Base-by-base conservation (phyloP, 2,329 filamentous ascomycete species). In the Clonostachys rhizophaga region DNA sequence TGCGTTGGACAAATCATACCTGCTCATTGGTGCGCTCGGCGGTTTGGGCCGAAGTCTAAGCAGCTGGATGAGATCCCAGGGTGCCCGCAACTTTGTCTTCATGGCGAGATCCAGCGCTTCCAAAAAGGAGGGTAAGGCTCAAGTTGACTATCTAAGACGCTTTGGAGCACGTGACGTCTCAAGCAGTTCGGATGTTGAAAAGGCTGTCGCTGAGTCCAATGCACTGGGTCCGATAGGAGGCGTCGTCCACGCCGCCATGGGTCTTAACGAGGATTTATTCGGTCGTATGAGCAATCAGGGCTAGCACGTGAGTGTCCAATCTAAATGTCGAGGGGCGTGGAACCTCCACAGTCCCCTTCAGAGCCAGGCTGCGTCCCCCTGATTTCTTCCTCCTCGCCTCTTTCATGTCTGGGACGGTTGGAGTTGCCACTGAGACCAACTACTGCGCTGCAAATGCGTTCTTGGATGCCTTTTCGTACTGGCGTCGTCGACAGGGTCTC, bases 341-440 rank as follows among this genome's bases (percentile, higher is more conserved):
- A 55, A 65, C 37, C 52, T 68, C 1, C 55, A 68, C 44, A 44
- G 45, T 34, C 37, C 34, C 30, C 48, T 40, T 35, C 16, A 50
- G 3, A 18, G 20, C 13, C 9, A 6, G 35, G 42, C 35, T 34
- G 14, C 46, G 12, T 34, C 18, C 9, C 44, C 44, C 68, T 2
- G 65, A 69, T 50, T 72, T 74, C 55, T 72, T 69, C 49, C 44
- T 66, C 37, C 51, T 65, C 34, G 50, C 66, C 1, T 67, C 66
- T 4, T 72, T 69, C 2, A 47, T 66, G 18, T 54, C 57, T 1
- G 63, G 60, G 13, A 52, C 68, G 7, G 42, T 65, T 4, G 70
- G 67, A 1, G 58, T 58, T 10, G 48, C 57, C 6, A 58, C 55
- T 1, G 70, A 74, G 43, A 58, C 62, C 39, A 72, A 70, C 50